Base-by-base conservation (phyloP, 768 basidiomycete genomes). In the Boletus fagicola region DNA sequence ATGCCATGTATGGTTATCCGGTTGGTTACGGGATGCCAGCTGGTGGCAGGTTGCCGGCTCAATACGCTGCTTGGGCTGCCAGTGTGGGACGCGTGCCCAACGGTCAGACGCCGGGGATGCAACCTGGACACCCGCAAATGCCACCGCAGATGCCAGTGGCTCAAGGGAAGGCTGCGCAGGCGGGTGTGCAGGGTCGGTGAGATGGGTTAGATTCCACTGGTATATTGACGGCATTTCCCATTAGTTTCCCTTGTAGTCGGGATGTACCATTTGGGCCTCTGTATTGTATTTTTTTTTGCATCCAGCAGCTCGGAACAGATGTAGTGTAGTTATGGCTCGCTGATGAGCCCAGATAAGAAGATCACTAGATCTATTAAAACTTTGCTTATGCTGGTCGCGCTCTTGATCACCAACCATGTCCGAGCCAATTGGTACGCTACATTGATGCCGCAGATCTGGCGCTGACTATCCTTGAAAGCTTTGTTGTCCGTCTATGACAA, bases 401-500 rank as follows among this genome's bases (percentile, higher is more conserved):
- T 60, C 51, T 60, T 62, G 53, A 65, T 30, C 38, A 52, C 20
- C 51, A 36, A 62, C 60, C 62, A 62, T 72, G 71, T 59, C 72
- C 20, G 60, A 61, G 42, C 62, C 69, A 53, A 69, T 65, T 57
- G 71, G 71, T 72, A 61, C 28, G 68, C 33, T 33, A 55, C 51
- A 8, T 4, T 5, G 6, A 16, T 22, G 33, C 48, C 35, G n/a
- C 51, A 12, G 51, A 52, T 30, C 20, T 22, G 10, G 0, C 30
- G 10, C 53, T 63, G 48, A 64, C 49, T 22, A 47, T 62, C 4
- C 51, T 55, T 28, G 54, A 59, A 57, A 93, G 96, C 95, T 22
- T 77, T 99, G 54, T 77, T 99, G 51, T 97, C 94, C 31, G 97
- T 98, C 54, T 98, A 97, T 70, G 96, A 98, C 79, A 99, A 99